A percentile compares a stretch with the other conserved stretches of the same genome.
Evolutionary conservation across 768 basidiomycete species (phyloP).

Genomic region (Naganishia vaughanmartiniae): DNA sequence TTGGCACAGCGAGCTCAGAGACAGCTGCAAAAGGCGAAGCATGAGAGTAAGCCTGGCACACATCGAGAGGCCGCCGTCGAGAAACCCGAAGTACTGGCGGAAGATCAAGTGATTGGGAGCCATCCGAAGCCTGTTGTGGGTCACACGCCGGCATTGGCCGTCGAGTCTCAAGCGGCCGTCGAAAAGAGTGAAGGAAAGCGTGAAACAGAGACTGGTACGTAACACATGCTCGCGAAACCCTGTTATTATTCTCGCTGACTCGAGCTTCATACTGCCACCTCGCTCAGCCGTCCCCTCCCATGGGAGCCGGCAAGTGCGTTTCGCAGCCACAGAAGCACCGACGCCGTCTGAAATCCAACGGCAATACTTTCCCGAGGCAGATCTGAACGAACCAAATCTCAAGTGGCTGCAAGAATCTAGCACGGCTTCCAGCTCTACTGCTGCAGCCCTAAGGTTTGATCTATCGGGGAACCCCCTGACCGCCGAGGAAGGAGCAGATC

Average conservation of each 20-base stretch:
- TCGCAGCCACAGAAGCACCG: constrained; percentile 57
- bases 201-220: background rate
- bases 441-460: constrained; percentile 60
- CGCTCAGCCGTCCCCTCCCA: background rate
- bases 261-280: no score
- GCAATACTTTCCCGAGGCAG: constrained; percentile 74
- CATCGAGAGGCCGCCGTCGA: constrained; percentile 31
- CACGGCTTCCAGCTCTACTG: constrained; percentile 42
- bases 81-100: constrained; percentile 35
- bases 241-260: no score
- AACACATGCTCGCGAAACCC: no score
- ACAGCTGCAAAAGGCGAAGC: constrained; percentile 39
- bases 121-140: background rate
- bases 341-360: constrained; percentile 78
- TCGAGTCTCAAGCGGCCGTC: background rate
- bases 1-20: constrained; percentile 61
- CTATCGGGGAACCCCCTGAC: constrained; percentile 71
- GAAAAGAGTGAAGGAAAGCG: no score
- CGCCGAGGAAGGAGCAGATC: constrained; percentile 56
- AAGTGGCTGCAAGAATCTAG: constrained; percentile 67
- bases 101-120: background rate
- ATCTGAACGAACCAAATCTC: constrained; percentile 68
- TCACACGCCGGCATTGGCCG: background rate
- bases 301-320: constrained; percentile 11
- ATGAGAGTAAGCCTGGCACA: constrained; percentile 36